Percentiles rank a stretch among this genome's conserved stretches.
phyloP scores from a whole-genome alignment of 345 rosid genomes.

The Corchorus capsularis region DNA sequence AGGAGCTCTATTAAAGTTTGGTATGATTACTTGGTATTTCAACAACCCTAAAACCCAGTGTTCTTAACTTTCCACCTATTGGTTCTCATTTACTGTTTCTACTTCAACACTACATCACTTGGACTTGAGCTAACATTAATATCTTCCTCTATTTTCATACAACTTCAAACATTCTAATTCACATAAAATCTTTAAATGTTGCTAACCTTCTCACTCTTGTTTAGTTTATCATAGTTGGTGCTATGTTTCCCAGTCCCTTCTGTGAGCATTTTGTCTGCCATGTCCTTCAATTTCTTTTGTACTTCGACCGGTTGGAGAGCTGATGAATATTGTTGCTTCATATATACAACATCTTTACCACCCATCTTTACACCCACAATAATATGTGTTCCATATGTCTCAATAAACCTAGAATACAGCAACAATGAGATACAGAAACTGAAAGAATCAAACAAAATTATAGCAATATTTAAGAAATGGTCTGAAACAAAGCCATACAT shows the following conservation, averaged over 20 bases:
- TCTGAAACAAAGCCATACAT: not conserved
- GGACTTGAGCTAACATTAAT: not conserved
- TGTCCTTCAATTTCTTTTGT: conserved; percentile 76
- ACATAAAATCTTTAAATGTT: conserved; percentile 5
- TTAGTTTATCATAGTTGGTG: not conserved
- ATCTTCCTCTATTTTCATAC: not conserved
- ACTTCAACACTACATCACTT: not conserved
- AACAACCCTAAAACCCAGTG: not conserved
- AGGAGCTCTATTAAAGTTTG: not conserved
- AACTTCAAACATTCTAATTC: not conserved
- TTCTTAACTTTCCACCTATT: not conserved
- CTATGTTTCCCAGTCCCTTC: conserved; percentile 49
- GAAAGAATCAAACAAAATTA: not conserved
- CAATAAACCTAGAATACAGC: conserved; percentile 67
- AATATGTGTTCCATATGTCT: conserved; percentile 83
- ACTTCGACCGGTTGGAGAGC: conserved; percentile 70
- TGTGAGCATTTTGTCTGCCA: conserved; percentile 82
- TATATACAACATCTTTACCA: conserved; percentile 87
- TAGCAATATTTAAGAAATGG: not conserved
- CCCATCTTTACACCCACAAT: conserved; percentile 93
- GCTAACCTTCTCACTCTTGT: conserved; percentile 12
- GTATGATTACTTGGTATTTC: not conserved
- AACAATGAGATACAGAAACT: not conserved
- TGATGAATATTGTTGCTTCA: conserved; percentile 85
- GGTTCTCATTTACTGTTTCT: not conserved